A percentile compares a stretch with the other conserved stretches of the same genome.
Evolutionary conservation across 78 protist species (phyloP).

Genomic region (Guillardia theta): DNA sequence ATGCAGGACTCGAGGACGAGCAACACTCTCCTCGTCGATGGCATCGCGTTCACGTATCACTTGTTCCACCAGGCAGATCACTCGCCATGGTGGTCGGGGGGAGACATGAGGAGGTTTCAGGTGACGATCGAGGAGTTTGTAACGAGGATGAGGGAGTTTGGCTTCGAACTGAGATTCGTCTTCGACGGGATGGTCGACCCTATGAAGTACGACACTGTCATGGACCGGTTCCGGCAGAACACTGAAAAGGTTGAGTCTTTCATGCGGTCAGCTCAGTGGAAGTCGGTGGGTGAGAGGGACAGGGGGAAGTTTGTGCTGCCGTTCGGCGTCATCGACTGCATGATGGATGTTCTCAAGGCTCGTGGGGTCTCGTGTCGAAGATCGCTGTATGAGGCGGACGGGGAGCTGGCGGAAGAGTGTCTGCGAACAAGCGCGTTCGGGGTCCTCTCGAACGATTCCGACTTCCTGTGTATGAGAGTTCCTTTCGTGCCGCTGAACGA

Average conservation of each 20-base stretch:
- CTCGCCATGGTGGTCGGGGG: background rate
- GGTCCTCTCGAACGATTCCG: background rate
- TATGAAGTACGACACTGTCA: background rate
- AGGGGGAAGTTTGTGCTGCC: background rate
- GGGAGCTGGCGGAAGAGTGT: background rate
- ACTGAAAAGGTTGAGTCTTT: background rate
- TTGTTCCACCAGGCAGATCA: background rate
- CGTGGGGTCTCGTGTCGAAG: background rate
- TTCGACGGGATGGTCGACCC: conserved; percentile 9
- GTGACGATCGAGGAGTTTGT: background rate
- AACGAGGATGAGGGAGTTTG: background rate
- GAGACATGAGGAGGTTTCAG: background rate
- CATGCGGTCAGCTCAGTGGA: background rate
- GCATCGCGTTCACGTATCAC: background rate
- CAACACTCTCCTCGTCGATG: background rate
- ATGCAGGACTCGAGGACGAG: background rate
- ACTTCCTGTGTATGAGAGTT: background rate
- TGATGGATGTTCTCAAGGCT: background rate
- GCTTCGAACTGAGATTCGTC: background rate
- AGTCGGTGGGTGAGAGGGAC: background rate
- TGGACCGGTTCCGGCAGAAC: background rate
- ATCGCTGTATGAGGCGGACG: background rate
- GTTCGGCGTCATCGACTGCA: background rate
- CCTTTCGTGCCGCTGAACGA: background rate
- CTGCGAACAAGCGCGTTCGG: background rate